Conservation (phyloP, 2,329 filamentous ascomycete genomes). For the Tympanopsis confertula region DNA sequence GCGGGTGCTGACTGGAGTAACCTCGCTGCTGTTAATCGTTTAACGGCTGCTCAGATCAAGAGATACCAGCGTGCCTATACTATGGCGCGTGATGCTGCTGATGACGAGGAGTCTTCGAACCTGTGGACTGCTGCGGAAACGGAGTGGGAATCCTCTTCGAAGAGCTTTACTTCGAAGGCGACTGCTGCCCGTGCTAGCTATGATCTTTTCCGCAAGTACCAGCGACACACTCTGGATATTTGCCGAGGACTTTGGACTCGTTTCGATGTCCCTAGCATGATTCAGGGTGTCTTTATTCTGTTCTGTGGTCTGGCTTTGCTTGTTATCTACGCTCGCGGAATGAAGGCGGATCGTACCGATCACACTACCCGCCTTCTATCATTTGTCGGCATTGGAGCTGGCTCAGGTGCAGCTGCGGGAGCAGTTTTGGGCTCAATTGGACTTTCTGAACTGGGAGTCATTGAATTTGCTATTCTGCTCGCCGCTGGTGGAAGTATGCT, state of each 20-base stretch:
- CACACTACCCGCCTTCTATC: constrained; percentile 18
- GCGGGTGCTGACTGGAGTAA: constrained; percentile 64
- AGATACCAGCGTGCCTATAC: constrained; percentile 82
- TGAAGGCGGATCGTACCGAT: constrained; percentile 34
- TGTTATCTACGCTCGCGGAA: constrained; percentile 58
- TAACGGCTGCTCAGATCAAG: constrained; percentile 76
- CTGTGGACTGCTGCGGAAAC: neutral
- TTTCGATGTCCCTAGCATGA: constrained; percentile 81
- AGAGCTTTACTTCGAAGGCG: neutral
- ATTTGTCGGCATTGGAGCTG: neutral
- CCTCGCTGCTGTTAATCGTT: constrained; percentile 63
- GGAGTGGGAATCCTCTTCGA: constrained; percentile 8
- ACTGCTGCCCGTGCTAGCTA: constrained; percentile 19
- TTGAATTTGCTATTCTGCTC: constrained; percentile 9
- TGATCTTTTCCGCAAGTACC: constrained; percentile 59
- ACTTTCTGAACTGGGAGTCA: neutral
- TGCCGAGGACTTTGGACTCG: constrained; percentile 83
- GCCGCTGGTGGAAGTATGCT: constrained; percentile 32
- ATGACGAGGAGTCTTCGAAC: constrained; percentile 15
- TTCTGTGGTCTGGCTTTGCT: constrained; percentile 56
- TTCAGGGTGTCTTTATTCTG: constrained; percentile 64
- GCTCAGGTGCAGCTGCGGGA: neutral
- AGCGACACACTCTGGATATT: constrained; percentile 63
- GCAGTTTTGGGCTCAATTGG: neutral
- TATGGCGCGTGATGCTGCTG: constrained; percentile 53